Conservation (phyloP, 805 yeast species). For the Myxozyma kluyveri region DNA sequence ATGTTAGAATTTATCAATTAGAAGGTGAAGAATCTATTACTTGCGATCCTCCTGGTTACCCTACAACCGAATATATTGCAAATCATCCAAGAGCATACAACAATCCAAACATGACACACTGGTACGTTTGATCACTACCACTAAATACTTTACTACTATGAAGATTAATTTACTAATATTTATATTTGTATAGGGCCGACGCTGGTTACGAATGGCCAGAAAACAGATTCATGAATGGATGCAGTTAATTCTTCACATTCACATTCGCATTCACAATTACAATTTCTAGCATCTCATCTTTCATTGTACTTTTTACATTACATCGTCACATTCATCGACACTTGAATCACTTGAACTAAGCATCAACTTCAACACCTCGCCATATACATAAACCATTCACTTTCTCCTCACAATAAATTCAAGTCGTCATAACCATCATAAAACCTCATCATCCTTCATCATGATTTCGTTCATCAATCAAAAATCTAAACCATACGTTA, state of each 20-base stretch:
- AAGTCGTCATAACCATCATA: too few relatives aligned
- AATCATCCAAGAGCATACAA: conserved; percentile 66
- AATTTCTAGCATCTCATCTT: too few relatives aligned
- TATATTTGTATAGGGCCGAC: conserved; percentile 5
- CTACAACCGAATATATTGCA: conserved; percentile 80
- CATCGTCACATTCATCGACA: too few relatives aligned
- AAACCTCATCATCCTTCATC: too few relatives aligned
- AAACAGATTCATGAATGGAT: conserved; percentile 24
- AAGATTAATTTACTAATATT: background rate
- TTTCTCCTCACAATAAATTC: too few relatives aligned
- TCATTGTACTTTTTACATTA: too few relatives aligned
- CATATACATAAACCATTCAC: too few relatives aligned
- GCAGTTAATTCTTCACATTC: conserved; percentile 1
- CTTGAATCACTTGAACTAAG: too few relatives aligned
- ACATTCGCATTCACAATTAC: too few relatives aligned
- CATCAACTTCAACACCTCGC: too few relatives aligned
- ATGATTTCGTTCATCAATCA: too few relatives aligned
- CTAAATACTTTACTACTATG: background rate
- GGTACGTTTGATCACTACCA: conserved; percentile 45
- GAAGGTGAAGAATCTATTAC: conserved; percentile 53
- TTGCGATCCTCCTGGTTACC: conserved; percentile 84
- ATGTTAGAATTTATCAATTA: conserved; percentile 92
- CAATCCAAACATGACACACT: conserved; percentile 66
- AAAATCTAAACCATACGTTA: too few relatives aligned
- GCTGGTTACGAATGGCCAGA: conserved; percentile 28